Evolutionary conservation across 352 stramenopile species (phyloP).

Genomic region (Phytopythium helicoides): DNA sequence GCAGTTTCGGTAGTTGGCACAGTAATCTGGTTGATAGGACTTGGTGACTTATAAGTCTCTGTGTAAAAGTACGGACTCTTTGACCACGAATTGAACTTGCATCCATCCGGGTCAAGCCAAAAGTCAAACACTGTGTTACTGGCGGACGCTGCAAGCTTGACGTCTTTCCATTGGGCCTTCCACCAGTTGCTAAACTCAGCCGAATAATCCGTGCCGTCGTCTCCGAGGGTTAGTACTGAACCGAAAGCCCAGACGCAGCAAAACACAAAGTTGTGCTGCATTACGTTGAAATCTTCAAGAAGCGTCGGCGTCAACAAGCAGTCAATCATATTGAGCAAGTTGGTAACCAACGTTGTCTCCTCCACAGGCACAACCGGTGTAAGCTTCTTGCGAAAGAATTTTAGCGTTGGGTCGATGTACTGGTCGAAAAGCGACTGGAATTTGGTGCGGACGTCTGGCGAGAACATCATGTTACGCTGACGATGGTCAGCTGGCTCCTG

Average conservation of each 20-base stretch:
- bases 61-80: conserved; percentile 96
- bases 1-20: conserved; percentile 95
- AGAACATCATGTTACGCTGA: conserved; percentile 75
- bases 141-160: conserved; percentile 91
- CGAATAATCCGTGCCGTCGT: conserved; percentile 95
- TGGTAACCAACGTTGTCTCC: conserved; percentile 92
- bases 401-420: conserved; percentile 91
- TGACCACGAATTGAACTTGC: conserved; percentile 93
- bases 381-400: conserved; percentile 94
- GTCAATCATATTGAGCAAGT: conserved; percentile 94
- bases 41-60: conserved; percentile 82
- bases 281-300: conserved; percentile 72
- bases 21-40: conserved; percentile 88
- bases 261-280: conserved; percentile 95
- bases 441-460: conserved; percentile 66
- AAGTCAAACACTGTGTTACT: conserved; percentile 98
- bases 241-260: conserved; percentile 96
- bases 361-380: conserved; percentile 91
- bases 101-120: conserved; percentile 92
- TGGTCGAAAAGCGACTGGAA: conserved; percentile 90
- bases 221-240: conserved; percentile 89
- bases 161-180: conserved; percentile 94
- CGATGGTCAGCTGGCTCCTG: conserved; percentile 62
- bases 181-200: conserved; percentile 95
- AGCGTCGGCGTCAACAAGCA: conserved; percentile 82